Base-by-base conservation (phyloP, 2,329 filamentous ascomycete genomes). In the Stylonectria norvegica region DNA sequence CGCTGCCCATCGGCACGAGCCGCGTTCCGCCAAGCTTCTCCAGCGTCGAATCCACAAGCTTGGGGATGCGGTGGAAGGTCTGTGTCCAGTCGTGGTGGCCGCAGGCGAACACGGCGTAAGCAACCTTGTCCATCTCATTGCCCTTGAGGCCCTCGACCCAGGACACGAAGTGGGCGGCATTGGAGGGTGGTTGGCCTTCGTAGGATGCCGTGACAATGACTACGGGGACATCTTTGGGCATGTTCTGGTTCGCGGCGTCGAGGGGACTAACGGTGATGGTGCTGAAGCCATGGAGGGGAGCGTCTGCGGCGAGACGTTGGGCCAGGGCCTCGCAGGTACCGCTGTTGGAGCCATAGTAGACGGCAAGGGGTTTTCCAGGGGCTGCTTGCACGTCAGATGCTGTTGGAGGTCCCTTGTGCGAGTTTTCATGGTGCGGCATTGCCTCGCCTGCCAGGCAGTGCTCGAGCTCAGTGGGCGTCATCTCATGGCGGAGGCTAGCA, bases 281-380 rank as follows among this genome's bases (percentile, higher is more conserved):
- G 4, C 59, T 62, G 60, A 81, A 88, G 0, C 85, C 85, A 50
- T 79, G 78, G 3, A 61, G 59, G 2, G 67, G 53, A 1, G 83
- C 83, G 53, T 80, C 75, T 7, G 72, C 68, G 1, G 80, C 81
- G 9, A 89, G 59, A 19, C 76, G 70, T 47, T 83, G 75, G 1
- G 85, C 80, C 32, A 89, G 71, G 1, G 79, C 71, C 60, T 89
- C 82, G 58, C 85, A 89, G 2, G 85, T 89, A 0, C 85, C 85
- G 2, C 79, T 81, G 56, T 88, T 87, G 14, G 81, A 85, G 3
- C 86, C 86, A 55, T 86, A 89, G 30, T 82, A 75, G 15, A 90
- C 75, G n/a, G 75, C 75, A 48, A 90, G 60, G 0, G 71, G 72
- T 42, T 68, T 69, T 16, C 63, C 63, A 10, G 34, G 11, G 5